A percentile compares a stretch with the other conserved stretches of the same genome.
Conservation (phyloP, 306 rosid genomes). For the Malus domestica region DNA sequence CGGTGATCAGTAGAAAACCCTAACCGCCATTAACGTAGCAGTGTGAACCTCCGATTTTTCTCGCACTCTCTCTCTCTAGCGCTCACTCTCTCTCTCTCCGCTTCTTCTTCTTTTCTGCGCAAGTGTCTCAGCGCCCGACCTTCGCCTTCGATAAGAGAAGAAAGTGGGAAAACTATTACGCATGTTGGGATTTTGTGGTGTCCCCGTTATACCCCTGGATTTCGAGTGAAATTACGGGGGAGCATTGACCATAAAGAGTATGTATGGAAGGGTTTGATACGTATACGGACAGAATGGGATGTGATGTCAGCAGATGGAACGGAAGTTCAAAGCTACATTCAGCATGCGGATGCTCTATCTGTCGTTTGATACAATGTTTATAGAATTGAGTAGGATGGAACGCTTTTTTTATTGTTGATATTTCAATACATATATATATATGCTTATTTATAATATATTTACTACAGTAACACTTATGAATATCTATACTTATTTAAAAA, state of each 20-base stretch:
- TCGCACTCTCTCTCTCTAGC: slow-evolving; percentile 18
- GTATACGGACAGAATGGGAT: no score
- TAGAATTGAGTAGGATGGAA: no score
- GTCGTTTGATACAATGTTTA: no score
- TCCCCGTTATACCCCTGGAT: slow-evolving; percentile 24
- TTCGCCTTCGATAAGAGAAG: slow-evolving; percentile 20
- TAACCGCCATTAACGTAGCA: slow-evolving; percentile 63
- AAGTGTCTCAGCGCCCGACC: slow-evolving; percentile 36
- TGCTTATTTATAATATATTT: no score
- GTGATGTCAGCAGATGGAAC: no score
- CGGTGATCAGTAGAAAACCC: slow-evolving; percentile 63
- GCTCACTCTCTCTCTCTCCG: slow-evolving; percentile 16
- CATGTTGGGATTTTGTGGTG: background rate
- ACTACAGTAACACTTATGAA: no score
- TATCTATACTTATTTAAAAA: no score
- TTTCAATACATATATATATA: no score
- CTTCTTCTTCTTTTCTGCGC: slow-evolving; percentile 29
- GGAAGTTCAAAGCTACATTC: no score
- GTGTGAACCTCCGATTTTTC: slow-evolving; percentile 27
- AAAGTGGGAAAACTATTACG: slow-evolving; percentile 28
- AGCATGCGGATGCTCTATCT: no score
- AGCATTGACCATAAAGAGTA: background rate
- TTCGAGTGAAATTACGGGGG: slow-evolving; percentile 7
- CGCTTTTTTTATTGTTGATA: no score
- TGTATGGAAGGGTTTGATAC: no score